Evolutionary conservation across 768 basidiomycete genomes (phyloP).

Genomic region (Tremella yokohamensis): DNA sequence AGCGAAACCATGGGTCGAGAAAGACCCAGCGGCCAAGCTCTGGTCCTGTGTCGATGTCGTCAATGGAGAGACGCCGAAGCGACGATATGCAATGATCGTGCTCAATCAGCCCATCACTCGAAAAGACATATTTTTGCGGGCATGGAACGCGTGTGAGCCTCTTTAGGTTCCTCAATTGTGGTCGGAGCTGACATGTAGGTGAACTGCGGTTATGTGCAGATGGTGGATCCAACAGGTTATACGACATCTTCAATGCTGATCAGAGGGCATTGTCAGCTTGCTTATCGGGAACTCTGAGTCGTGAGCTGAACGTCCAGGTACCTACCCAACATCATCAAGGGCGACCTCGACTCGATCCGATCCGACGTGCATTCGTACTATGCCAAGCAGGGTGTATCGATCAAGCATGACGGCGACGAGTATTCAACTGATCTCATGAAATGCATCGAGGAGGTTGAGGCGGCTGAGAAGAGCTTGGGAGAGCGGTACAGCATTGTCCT

Average conservation of each 20-base stretch:
- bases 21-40: not conserved
- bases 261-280: slow-evolving; percentile 21
- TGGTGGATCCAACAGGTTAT: slow-evolving; percentile 79
- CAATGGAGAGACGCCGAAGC: not conserved
- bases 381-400: slow-evolving; percentile 62
- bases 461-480: slow-evolving; percentile 57
- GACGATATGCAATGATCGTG: slow-evolving; percentile 61
- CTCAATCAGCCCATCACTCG: slow-evolving; percentile 82
- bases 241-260: slow-evolving; percentile 57
- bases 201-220: slow-evolving; percentile 71
- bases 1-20: not conserved
- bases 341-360: slow-evolving; percentile 86
- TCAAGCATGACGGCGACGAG: slow-evolving; percentile 68
- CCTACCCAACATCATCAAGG: slow-evolving; percentile 81
- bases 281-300: not conserved
- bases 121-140: slow-evolving; percentile 58
- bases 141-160: slow-evolving; percentile 56
- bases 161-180: not conserved
- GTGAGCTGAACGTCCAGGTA: slow-evolving; percentile 55
- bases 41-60: slow-evolving; percentile 6
- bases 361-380: slow-evolving; percentile 72
- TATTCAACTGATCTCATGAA: slow-evolving; percentile 96
- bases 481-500: slow-evolving; percentile 57
- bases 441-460: slow-evolving; percentile 65
- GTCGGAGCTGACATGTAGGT: slow-evolving; percentile 15